Evolutionary conservation across 768 basidiomycete genomes (phyloP), one percentile per base, ranked within the genome.

Genomic region (Auriscalpium microsporum): DNA sequence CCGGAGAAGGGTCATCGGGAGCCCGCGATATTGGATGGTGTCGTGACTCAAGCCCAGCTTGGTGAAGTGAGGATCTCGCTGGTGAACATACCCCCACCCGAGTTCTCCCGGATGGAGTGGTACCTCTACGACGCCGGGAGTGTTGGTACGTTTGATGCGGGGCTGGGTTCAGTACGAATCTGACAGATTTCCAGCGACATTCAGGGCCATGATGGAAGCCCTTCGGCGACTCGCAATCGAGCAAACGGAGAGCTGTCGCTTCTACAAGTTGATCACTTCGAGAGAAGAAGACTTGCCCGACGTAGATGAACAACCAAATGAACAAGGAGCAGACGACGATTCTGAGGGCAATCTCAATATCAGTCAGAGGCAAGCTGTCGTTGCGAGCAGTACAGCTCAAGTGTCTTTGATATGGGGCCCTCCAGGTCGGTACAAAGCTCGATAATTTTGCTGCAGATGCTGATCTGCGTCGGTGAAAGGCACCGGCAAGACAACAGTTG

Each of bases 401-500:
- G 63, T 84, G 33, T 78, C 81, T 34, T 62, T 86, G 42, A 84
- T 86, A 8, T 86, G 84, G 84, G 83, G 84, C 4, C 83, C 84
- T 9, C 84, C 84, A 58, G 82, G 84, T 80, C 44, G 38, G 44
- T 33, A 0, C 52, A 17, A 14, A 16, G 8, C 48, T 19, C 45
- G 10, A 42, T 11, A 10, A 19, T 52, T 52, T 63, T 48, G 8
- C 33, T 33, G 13, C 42, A 53, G 5, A n/a, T 8, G 6, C 23
- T 38, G 48, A 16, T 10, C 35, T 50, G 37, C 14, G 42, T 8
- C 13, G 8, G 5, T 58, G 19, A 5, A 50, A 85, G 84, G 84
- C 0, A 87, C 84, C 0, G 84, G 85, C 37, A 87, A 86, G 65
- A 86, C 84, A 0, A 85, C 83, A 0, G 84, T 86, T 1, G 82